Conservation (phyloP, 257 asterid species). For the Solanum sparsipilum region DNA sequence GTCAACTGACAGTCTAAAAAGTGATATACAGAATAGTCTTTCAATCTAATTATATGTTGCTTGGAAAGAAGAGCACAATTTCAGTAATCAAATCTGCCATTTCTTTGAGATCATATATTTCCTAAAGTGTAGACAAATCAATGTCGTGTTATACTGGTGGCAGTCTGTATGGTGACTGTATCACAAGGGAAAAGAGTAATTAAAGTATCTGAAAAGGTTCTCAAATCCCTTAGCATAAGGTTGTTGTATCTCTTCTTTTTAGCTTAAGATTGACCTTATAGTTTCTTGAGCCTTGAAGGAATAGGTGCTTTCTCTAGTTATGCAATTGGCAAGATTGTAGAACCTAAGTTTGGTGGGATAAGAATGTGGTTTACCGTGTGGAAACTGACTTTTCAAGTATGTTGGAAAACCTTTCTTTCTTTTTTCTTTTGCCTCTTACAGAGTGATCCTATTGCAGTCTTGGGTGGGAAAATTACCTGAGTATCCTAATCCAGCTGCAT, state of each 20-base stretch:
- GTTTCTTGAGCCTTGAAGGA: neutral
- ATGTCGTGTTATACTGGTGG: neutral
- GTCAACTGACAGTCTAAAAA: neutral
- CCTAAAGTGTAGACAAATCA: neutral
- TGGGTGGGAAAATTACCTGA: conserved; percentile 77
- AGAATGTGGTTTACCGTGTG: neutral
- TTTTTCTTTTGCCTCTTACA: conserved; percentile 12
- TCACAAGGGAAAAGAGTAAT: neutral
- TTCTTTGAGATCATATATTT: neutral
- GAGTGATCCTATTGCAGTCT: conserved; percentile 36
- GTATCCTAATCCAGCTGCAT: conserved; percentile 81
- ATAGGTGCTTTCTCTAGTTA: neutral
- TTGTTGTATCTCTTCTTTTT: neutral
- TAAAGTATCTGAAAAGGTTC: neutral
- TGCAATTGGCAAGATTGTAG: neutral
- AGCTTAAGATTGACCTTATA: neutral
- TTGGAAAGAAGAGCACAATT: neutral
- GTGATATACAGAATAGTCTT: neutral
- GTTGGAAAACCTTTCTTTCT: conserved; percentile 7
- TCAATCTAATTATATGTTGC: neutral
- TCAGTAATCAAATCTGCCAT: neutral
- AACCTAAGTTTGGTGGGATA: neutral
- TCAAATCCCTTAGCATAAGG: neutral
- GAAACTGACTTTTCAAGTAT: neutral
- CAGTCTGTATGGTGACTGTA: neutral